Evolutionary conservation across 768 basidiomycete species (phyloP).

Genomic region (Artomyces pyxidatus): DNA sequence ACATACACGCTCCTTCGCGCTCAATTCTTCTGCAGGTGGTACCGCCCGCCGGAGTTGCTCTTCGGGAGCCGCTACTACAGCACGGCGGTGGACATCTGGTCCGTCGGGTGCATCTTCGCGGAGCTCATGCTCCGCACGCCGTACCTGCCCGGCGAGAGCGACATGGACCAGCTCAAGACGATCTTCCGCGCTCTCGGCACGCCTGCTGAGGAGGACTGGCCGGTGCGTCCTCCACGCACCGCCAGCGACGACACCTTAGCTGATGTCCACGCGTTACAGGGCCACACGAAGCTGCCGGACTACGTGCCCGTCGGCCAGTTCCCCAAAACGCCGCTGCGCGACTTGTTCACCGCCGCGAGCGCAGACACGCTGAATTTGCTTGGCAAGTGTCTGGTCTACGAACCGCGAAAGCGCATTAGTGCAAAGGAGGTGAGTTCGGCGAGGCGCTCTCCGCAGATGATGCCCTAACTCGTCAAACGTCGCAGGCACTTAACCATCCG

Average conservation of each 20-base stretch:
- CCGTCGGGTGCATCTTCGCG: conserved; percentile 95
- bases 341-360: conserved; percentile 87
- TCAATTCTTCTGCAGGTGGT: conserved; percentile 60
- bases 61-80: conserved; percentile 89
- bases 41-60: conserved; percentile 91
- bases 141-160: conserved; percentile 90
- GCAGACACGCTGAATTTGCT: conserved; percentile 81
- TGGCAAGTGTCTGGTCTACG: conserved; percentile 70
- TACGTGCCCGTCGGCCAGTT: conserved; percentile 83
- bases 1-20: conserved; percentile 1
- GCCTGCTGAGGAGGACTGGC: conserved; percentile 97
- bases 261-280: too few species aligned
- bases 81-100: conserved; percentile 93
- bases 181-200: conserved; percentile 93
- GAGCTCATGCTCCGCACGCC: conserved; percentile 96
- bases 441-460: not conserved
- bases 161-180: conserved; percentile 94
- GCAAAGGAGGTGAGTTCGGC: conserved; percentile 60
- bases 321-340: conserved; percentile 72
- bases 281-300: conserved; percentile 85
- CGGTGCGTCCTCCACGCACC: conserved; percentile 40
- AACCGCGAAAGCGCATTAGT: conserved; percentile 74
- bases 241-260: not conserved
- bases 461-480: conserved; percentile 2
- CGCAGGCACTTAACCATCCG: conserved; percentile 73